Evolutionary conservation across 2,329 filamentous ascomycete species (phyloP).

Genomic region (Mollisia scopiformis): DNA sequence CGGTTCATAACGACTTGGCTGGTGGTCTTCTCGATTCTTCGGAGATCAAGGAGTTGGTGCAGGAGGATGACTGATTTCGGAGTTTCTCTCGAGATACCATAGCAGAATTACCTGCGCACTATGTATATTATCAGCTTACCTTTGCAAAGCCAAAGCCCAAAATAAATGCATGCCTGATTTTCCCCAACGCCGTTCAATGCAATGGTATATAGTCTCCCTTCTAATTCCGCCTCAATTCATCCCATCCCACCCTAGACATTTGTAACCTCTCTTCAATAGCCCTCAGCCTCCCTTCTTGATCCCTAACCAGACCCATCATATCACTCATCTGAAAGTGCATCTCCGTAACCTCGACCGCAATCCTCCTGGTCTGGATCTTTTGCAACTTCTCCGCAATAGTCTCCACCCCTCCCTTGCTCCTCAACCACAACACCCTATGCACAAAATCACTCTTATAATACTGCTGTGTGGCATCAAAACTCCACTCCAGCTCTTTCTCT

Average conservation of each 20-base stretch:
- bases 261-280: slow-evolving; percentile 26
- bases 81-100: slow-evolving; percentile 11
- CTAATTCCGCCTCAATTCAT: neutral
- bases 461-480: slow-evolving; percentile 30
- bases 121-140: neutral
- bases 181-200: neutral
- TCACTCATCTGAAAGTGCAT: slow-evolving; percentile 24
- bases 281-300: slow-evolving; percentile 18
- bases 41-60: slow-evolving; percentile 69
- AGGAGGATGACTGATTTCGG: slow-evolving; percentile 52
- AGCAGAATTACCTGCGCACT: neutral
- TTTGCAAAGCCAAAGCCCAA: neutral
- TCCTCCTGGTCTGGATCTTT: slow-evolving; percentile 25
- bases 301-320: slow-evolving; percentile 26
- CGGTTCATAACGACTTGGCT: slow-evolving; percentile 23
- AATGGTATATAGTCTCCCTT: neutral
- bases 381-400: slow-evolving; percentile 24
- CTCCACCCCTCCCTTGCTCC: slow-evolving; percentile 20
- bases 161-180: neutral
- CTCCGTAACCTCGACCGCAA: slow-evolving; percentile 28
- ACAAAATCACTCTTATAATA: slow-evolving; percentile 24
- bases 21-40: slow-evolving; percentile 46
- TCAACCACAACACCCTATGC: slow-evolving; percentile 26
- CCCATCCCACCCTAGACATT: slow-evolving; percentile 22
- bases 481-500: slow-evolving; percentile 32